These are phyloP conservation scores for Aphanocladium album DNA, from an alignment of 2,329 filamentous ascomycete genomes.

Conservation along the genomic window DNA sequence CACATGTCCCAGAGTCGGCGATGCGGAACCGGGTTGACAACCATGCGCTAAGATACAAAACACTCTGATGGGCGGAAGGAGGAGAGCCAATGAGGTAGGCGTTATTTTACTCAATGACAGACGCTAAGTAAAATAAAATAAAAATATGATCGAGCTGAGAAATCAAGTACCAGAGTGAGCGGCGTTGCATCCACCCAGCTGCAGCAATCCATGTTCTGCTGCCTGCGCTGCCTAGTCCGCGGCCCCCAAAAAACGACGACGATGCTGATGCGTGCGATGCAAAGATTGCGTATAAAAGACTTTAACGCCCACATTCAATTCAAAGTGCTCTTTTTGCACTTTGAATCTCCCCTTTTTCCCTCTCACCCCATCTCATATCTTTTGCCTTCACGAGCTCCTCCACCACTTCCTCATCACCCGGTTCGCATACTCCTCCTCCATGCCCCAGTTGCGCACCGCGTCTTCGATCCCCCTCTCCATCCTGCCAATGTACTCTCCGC, in stretches of 20 bases:
- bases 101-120: too few species aligned
- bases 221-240: neutral
- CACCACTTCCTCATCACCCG: constrained; percentile 47
- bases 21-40: neutral
- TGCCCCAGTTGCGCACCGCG: constrained; percentile 45
- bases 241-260: neutral
- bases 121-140: too few species aligned
- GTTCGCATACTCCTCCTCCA: constrained; percentile 52
- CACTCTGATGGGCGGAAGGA: neutral
- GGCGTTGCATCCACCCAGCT: constrained; percentile 66
- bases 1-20: neutral
- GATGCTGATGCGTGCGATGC: neutral
- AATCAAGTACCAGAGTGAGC: constrained; percentile 32
- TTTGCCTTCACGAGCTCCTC: constrained; percentile 10
- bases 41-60: neutral
- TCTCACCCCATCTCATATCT: too few species aligned
- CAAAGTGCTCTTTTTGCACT: neutral
- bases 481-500: constrained; percentile 54
- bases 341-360: neutral
- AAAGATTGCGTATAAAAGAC: neutral
- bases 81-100: too few species aligned
- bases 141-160: neutral
- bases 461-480: constrained; percentile 62
- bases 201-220: constrained; percentile 47
- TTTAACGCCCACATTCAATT: neutral